phyloP scores from a whole-genome alignment of 176 grass and related monocot genomes.

The Triticum dicoccoides region DNA sequence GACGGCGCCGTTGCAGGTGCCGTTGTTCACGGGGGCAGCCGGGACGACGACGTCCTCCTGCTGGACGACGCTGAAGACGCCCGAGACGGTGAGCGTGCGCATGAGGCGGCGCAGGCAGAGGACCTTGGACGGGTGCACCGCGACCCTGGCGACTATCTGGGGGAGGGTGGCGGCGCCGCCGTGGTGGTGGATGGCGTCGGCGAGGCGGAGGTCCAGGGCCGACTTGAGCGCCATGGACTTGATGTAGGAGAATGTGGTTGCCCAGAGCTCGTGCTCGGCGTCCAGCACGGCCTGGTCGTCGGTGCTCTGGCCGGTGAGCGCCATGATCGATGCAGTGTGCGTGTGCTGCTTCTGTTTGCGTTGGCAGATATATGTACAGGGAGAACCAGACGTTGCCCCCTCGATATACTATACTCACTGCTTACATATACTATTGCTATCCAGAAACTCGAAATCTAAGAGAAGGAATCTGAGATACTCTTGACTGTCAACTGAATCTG shows the following conservation, averaged over 20 bases:
- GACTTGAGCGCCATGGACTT: slow-evolving; percentile 16
- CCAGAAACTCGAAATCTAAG: background rate
- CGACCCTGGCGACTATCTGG: background rate
- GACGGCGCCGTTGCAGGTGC: too few species aligned
- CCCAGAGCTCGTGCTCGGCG: background rate
- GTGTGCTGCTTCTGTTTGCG: background rate
- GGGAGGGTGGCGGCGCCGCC: background rate
- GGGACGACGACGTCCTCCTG: background rate
- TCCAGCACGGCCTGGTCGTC: background rate
- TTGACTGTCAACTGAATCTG: too few species aligned
- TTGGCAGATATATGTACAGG: background rate
- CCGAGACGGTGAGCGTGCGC: slow-evolving; percentile 6
- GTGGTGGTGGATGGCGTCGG: slow-evolving; percentile 9
- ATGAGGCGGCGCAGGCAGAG: background rate
- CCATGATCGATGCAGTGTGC: background rate
- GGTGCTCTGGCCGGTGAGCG: background rate
- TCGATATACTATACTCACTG: background rate
- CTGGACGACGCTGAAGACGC: background rate
- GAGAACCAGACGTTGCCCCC: background rate
- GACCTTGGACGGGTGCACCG: background rate
- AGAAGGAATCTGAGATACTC: too few species aligned
- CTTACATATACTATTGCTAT: background rate
- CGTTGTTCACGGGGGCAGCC: background rate
- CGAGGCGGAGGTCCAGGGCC: background rate
- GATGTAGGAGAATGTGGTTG: background rate